A percentile compares a stretch with the other conserved stretches of the same genome.
Conservation (phyloP, 208 protist species). For the Crithidia acanthocephali region DNA sequence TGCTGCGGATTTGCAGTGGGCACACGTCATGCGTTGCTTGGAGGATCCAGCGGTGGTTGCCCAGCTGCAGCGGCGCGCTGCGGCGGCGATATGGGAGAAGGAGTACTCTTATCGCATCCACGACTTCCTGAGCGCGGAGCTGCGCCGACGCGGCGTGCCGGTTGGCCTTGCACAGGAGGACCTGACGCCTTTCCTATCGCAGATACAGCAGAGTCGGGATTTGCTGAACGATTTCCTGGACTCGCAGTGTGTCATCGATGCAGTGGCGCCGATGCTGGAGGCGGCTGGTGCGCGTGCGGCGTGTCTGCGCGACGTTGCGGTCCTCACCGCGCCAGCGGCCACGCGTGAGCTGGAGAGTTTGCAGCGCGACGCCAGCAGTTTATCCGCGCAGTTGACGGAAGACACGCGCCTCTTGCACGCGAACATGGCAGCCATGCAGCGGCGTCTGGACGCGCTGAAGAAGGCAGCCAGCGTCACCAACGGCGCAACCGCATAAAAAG, state of each 20-base stretch:
- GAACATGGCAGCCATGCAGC: constrained; percentile 10
- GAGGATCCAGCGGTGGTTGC: neutral
- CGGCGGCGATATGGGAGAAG: constrained; percentile 14
- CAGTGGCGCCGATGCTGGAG: constrained; percentile 23
- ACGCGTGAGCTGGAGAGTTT: constrained; percentile 6
- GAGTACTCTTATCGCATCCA: constrained; percentile 14
- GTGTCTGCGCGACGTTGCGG: constrained; percentile 17
- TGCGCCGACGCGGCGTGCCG: constrained; percentile 17
- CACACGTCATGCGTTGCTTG: constrained; percentile 11
- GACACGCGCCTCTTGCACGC: neutral
- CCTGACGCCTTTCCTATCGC: constrained; percentile 5
- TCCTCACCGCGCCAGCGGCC: neutral
- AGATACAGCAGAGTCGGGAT: neutral
- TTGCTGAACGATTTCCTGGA: constrained; percentile 8
- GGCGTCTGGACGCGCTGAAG: constrained; percentile 8
- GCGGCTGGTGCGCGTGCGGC: constrained; percentile 7
- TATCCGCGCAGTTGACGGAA: constrained; percentile 1
- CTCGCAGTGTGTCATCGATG: neutral
- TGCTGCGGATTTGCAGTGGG: constrained; percentile 8
- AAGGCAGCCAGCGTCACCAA: too few species aligned
- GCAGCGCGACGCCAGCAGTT: neutral
- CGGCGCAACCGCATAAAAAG: too few species aligned
- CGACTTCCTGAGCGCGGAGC: constrained; percentile 17
- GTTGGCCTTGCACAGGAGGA: neutral
- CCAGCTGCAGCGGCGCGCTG: constrained; percentile 25